Base-by-base conservation (phyloP, 352 stramenopile genomes). In the Phytophthora cryptogea region DNA sequence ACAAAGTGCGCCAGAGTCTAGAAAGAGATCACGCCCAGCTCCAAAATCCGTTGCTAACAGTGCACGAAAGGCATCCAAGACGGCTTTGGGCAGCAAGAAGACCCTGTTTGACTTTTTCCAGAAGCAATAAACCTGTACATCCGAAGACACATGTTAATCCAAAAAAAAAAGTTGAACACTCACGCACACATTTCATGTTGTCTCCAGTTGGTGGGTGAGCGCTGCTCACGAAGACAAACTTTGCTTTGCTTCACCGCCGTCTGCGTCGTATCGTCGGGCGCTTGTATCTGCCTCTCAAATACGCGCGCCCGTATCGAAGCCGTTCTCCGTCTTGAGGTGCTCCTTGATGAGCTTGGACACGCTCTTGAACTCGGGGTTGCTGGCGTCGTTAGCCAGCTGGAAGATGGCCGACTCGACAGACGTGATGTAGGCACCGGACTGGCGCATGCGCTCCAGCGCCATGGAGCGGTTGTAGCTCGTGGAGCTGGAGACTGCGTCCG, bases 391-490 rank as follows among this genome's bases (percentile, higher is more conserved):
- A 46, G 98, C 82, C 35, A 99, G 63, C 74, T 98, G 96, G 70
- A 99, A 99, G 33, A 97, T 91, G 16, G 95, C 78, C 42, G 83
- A 95, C 76, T 99, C 97, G 3, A 96, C 88, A 6, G 97, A 98
- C 54, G 97, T 99, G 44, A 99, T 83, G 68, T 88, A 98, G 17
- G 95, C 96, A 9, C 97, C 97, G 8, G 83, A 89, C 37, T 95
- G 72, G 47, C 88, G 80, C 88, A 99, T 97, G 48, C 96, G 83
- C 63, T 92, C 76, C 4, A 99, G 71, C 4, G 95, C 96, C 32
- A 98, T 87, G 41, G 89, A 83, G 43, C 97, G 88, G 68, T 98
- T 97, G 64, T 90, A 92, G 27, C 80, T 76, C 31, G 74, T 83
- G 23, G 80, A 90, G 70, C 85, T 95, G 33, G 94, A 99, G 4